A percentile compares a stretch with the other conserved stretches of the same genome.
These are phyloP conservation scores for Croton setiger DNA, from an alignment of 441 rosid species.

Conservation along the genomic window DNA sequence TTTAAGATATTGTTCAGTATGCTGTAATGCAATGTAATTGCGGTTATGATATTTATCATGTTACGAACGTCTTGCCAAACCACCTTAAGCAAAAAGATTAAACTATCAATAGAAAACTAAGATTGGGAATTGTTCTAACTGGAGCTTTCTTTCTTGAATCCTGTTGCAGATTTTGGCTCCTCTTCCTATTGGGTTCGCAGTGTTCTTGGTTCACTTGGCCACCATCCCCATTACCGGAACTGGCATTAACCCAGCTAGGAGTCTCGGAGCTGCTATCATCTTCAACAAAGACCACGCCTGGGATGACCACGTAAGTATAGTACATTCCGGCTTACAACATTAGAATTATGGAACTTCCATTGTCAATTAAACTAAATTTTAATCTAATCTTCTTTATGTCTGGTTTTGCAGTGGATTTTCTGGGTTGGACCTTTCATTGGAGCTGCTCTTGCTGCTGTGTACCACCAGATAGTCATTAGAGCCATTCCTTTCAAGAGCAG, in stretches of 20 bases:
- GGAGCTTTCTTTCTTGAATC: not conserved
- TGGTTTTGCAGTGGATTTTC: slow-evolving; percentile 69
- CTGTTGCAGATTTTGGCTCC: slow-evolving; percentile 72
- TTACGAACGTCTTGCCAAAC: not conserved
- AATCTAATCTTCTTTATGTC: not conserved
- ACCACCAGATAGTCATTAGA: slow-evolving; percentile 84
- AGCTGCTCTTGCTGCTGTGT: slow-evolving; percentile 88
- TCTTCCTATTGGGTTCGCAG: slow-evolving; percentile 86
- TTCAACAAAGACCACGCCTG: slow-evolving; percentile 61
- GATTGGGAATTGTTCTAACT: not conserved
- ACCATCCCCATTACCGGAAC: slow-evolving; percentile 88
- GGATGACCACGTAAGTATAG: slow-evolving; percentile 60
- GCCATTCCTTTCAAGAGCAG: slow-evolving; percentile 77
- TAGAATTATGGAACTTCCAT: not conserved
- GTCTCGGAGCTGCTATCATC: slow-evolving; percentile 89
- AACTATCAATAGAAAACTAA: not conserved
- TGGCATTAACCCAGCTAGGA: slow-evolving; percentile 87
- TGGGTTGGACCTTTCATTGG: slow-evolving; percentile 96
- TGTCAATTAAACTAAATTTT: not conserved
- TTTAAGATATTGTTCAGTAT: no score
- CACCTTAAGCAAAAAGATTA: not conserved
- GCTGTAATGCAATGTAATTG: no score
- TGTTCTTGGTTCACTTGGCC: slow-evolving; percentile 86
- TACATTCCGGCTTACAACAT: no score
- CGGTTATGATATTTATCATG: no score